Conservation (phyloP, 352 stramenopile genomes). For the Pythium periplocum region DNA sequence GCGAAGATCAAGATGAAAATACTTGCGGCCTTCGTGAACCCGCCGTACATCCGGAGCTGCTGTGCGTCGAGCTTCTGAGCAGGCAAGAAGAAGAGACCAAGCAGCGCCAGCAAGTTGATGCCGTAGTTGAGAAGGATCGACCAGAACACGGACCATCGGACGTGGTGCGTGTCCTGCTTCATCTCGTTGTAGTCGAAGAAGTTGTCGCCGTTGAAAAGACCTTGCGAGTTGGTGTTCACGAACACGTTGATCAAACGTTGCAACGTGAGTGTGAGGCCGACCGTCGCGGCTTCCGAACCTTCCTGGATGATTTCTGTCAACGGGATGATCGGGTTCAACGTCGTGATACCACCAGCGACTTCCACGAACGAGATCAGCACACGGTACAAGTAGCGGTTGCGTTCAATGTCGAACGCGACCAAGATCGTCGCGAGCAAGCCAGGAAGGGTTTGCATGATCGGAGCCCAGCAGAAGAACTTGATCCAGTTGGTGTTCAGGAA, state of each 20-base stretch:
- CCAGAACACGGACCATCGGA: constrained; percentile 17
- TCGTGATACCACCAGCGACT: constrained; percentile 21
- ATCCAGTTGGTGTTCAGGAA: constrained; percentile 32
- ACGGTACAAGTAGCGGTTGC: constrained; percentile 21
- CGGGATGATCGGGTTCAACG: constrained; percentile 27
- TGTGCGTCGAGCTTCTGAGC: constrained; percentile 58
- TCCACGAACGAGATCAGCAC: constrained; percentile 18
- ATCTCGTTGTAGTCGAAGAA: constrained; percentile 15
- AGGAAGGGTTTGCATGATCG: constrained; percentile 24
- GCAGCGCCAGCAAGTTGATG: constrained; percentile 23
- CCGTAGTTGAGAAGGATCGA: constrained; percentile 25
- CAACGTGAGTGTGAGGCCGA: constrained; percentile 23
- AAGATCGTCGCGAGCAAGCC: constrained; percentile 17
- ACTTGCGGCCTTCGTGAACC: constrained; percentile 47
- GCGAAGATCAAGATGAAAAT: constrained; percentile 51
- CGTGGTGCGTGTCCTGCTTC: constrained; percentile 11
- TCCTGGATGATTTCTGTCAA: constrained; percentile 29
- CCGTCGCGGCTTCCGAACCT: constrained; percentile 19
- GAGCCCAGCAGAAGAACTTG: constrained; percentile 24
- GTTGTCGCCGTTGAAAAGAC: constrained; percentile 24
- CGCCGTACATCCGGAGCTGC: constrained; percentile 57
- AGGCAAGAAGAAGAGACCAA: constrained; percentile 33
- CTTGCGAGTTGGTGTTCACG: constrained; percentile 21
- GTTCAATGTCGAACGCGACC: constrained; percentile 5
- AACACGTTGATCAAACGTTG: constrained; percentile 26